Evolutionary conservation across 2,329 filamentous ascomycete species (phyloP).

Genomic region (Aspergillus intermedius): DNA sequence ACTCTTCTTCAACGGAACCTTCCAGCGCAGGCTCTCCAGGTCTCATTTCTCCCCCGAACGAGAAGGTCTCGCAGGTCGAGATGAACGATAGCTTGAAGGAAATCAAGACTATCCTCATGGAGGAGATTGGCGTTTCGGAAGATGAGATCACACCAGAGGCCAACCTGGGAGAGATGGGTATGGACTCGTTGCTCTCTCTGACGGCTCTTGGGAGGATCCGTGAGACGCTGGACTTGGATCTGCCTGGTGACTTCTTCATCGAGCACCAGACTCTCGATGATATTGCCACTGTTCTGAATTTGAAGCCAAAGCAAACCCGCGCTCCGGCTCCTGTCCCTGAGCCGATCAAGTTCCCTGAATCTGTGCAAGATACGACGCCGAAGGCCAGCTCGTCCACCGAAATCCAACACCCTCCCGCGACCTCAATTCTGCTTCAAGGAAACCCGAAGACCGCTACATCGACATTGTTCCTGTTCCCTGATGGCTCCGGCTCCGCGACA

Average conservation of each 20-base stretch:
- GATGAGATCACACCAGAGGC: slow-evolving; percentile 35
- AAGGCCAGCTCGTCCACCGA: slow-evolving; percentile 11
- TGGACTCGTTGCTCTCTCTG: slow-evolving; percentile 42
- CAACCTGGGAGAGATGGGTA: slow-evolving; percentile 39
- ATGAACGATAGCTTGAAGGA: slow-evolving; percentile 32
- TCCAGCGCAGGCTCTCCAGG: slow-evolving; percentile 30
- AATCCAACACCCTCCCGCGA: slow-evolving; percentile 31
- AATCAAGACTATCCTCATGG: slow-evolving; percentile 36
- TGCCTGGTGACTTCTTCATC: slow-evolving; percentile 39
- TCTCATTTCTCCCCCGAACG: slow-evolving; percentile 20
- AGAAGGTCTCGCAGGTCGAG: slow-evolving; percentile 18
- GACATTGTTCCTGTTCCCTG: slow-evolving; percentile 40
- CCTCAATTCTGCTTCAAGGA: slow-evolving; percentile 38
- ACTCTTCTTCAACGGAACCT: slow-evolving; percentile 24
- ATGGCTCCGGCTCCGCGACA: slow-evolving; percentile 42
- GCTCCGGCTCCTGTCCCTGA: slow-evolving; percentile 6
- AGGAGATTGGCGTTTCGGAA: slow-evolving; percentile 39
- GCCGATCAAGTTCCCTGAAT: slow-evolving; percentile 17
- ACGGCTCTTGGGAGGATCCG: slow-evolving; percentile 41
- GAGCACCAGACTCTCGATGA: slow-evolving; percentile 38
- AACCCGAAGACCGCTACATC: slow-evolving; percentile 38
- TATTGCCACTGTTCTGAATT: slow-evolving; percentile 31
- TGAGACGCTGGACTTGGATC: slow-evolving; percentile 36
- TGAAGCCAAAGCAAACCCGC: slow-evolving; percentile 30
- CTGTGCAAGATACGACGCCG: slow-evolving; percentile 15